A percentile compares a stretch with the other conserved stretches of the same genome.
phyloP scores from a whole-genome alignment of 2,329 filamentous ascomycete species.

The Ophiostoma sp. region DNA sequence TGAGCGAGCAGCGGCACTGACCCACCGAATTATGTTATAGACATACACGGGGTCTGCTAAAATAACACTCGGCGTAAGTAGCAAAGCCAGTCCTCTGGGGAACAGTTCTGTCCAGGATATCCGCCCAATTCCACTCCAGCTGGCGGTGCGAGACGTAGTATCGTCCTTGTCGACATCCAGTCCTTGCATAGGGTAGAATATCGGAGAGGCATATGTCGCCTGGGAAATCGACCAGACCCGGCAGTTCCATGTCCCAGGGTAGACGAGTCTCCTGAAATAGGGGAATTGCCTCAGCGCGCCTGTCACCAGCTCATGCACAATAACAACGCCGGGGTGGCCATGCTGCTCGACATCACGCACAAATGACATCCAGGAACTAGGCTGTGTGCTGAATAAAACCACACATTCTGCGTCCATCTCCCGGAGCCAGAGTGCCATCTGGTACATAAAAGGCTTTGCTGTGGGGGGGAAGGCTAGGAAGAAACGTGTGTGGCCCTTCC shows the following conservation, averaged over 20 bases:
- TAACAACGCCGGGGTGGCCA: slow-evolving; percentile 33
- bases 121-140: slow-evolving; percentile 29
- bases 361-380: slow-evolving; percentile 47
- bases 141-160: too few species aligned
- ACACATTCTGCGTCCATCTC: slow-evolving; percentile 37
- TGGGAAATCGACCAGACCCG: slow-evolving; percentile 41
- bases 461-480: slow-evolving; percentile 47
- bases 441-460: slow-evolving; percentile 33
- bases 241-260: background rate
- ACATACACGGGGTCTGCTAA: slow-evolving; percentile 41
- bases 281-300: slow-evolving; percentile 40
- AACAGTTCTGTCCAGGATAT: slow-evolving; percentile 40
- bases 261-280: slow-evolving; percentile 34
- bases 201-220: slow-evolving; percentile 29
- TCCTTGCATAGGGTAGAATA: slow-evolving; percentile 31
- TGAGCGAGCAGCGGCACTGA: slow-evolving; percentile 27
- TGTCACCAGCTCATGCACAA: slow-evolving; percentile 43
- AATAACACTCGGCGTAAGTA: slow-evolving; percentile 47
- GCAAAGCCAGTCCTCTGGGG: slow-evolving; percentile 41
- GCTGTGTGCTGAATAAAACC: slow-evolving; percentile 38
- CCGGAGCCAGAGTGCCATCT: slow-evolving; percentile 44
- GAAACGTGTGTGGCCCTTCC: slow-evolving; percentile 28
- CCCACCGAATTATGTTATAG: slow-evolving; percentile 40
- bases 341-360: slow-evolving; percentile 26
- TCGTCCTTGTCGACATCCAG: background rate